Evolutionary conservation across 257 asterid species (phyloP), one percentile per base, ranked within the genome.

Genomic region (Solanum appendiculatum): DNA sequence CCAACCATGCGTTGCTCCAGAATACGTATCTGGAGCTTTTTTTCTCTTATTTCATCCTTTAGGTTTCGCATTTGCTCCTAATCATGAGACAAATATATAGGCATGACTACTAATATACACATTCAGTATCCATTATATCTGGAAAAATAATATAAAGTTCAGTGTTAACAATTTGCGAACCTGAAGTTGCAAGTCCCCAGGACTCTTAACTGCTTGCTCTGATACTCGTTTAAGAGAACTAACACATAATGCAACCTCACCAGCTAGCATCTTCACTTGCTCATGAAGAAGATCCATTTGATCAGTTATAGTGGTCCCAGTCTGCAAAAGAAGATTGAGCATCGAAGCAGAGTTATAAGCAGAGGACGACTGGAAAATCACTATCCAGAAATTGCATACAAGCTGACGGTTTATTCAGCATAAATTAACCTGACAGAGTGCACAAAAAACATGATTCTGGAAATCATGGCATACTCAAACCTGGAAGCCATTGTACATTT

Each of bases 261-360:
- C 98, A 89, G 96, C 96, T 91, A 95, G 87, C 98, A 95, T 91
- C 91, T 94, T 93, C 80, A 93, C 93, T 91, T 95, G 98, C 91
- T 95, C 98, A 5, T 92, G 91, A 16, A 91, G 91, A 87, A 95
- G 98, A 91, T 95, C 98, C 95, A 94, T 94, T 91, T 95, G 98
- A 92, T 95, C 98, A 46, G 92, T 92, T 87, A 93, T 94, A 87
- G 98, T 95, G 92, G 91, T 93, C 87, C 96, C 98, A 46, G 90
- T 93, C 98, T 95, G 92, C 87, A 92, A 87, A 60, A 82, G 44
- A 18, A 90, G 54, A 89, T 87, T 87, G 6, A 85, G 56, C 66
- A 83, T 73, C 73, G 36, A 86, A 64, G 86, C 68, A 89, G 69
- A 87, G 86, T 81, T 81, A 81, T 48, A 81, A 81, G 85, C 68